phyloP scores from a whole-genome alignment of 345 rosid species.

The Eutrema heterophyllum region DNA sequence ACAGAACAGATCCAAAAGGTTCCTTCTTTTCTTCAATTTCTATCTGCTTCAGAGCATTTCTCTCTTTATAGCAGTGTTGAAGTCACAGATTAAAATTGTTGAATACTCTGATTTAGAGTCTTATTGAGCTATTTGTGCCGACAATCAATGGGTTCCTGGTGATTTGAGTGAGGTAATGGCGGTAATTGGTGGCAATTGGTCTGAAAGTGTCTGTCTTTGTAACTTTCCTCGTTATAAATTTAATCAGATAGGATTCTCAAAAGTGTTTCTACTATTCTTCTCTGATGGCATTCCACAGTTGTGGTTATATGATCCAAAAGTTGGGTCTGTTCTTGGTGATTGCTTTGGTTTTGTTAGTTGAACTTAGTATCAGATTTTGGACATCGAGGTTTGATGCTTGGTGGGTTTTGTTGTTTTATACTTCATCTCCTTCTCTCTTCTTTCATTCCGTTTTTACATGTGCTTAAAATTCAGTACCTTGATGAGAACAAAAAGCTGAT shows the following conservation, averaged over 20 bases:
- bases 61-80: not conserved
- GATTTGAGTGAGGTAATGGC: not conserved
- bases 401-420: not conserved
- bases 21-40: slow-evolving; percentile 6
- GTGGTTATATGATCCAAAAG: not conserved
- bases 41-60: not conserved
- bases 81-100: not conserved
- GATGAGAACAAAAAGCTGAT: slow-evolving; percentile 94
- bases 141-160: not conserved
- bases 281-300: not conserved
- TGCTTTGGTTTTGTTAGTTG: not conserved
- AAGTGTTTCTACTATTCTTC: not conserved
- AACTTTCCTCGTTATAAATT: not conserved
- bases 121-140: not conserved
- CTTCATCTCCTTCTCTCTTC: not conserved
- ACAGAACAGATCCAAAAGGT: slow-evolving; percentile 99
- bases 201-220: not conserved
- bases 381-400: not conserved
- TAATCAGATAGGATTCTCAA: not conserved
- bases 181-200: not conserved
- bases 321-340: not conserved
- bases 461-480: slow-evolving; percentile 57
- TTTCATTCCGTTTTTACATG: not conserved
- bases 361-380: not conserved
- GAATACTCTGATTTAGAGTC: not conserved